Conservation (phyloP, 1,139 yeast genomes). For the Saccharomyces hybrid region DNA sequence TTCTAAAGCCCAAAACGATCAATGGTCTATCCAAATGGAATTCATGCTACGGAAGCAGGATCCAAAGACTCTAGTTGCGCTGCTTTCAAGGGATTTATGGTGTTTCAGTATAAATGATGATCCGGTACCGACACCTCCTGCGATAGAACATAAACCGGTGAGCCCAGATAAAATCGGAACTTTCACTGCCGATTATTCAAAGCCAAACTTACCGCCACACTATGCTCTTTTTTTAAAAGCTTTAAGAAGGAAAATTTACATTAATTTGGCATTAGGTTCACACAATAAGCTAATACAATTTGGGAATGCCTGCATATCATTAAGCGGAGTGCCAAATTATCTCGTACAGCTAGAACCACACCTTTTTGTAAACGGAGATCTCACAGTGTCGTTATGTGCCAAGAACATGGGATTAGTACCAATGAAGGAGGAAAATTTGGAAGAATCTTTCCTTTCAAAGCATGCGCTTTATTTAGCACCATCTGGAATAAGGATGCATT, state of each 20-base stretch:
- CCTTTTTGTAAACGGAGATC: conserved; percentile 45
- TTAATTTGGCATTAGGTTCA: conserved; percentile 36
- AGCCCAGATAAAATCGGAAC: conserved; percentile 27
- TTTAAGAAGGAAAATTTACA: conserved; percentile 46
- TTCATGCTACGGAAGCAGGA: conserved; percentile 45
- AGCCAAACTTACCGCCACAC: conserved; percentile 39
- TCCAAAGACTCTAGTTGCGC: conserved; percentile 48
- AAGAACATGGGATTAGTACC: conserved; percentile 26
- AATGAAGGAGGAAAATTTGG: conserved; percentile 18
- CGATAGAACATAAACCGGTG: conserved; percentile 4
- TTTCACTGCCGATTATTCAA: conserved; percentile 32
- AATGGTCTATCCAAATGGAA: conserved; percentile 51
- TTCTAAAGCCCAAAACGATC: conserved; percentile 33
- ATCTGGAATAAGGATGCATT: conserved; percentile 64
- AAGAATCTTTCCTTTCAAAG: conserved; percentile 23
- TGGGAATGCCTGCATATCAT: conserved; percentile 45
- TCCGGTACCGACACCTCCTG: conserved; percentile 24
- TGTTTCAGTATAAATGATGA: conserved; percentile 41
- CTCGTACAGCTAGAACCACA: conserved; percentile 51
- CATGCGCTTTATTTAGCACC: conserved; percentile 63
- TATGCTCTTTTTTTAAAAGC: conserved; percentile 55
- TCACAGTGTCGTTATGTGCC: conserved; percentile 35
- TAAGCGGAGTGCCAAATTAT: conserved; percentile 14
- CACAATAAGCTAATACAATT: conserved; percentile 40
- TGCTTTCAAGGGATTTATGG: conserved; percentile 58